phyloP scores from a whole-genome alignment of 1,139 yeast genomes.

The Pichiaceae sp. region DNA sequence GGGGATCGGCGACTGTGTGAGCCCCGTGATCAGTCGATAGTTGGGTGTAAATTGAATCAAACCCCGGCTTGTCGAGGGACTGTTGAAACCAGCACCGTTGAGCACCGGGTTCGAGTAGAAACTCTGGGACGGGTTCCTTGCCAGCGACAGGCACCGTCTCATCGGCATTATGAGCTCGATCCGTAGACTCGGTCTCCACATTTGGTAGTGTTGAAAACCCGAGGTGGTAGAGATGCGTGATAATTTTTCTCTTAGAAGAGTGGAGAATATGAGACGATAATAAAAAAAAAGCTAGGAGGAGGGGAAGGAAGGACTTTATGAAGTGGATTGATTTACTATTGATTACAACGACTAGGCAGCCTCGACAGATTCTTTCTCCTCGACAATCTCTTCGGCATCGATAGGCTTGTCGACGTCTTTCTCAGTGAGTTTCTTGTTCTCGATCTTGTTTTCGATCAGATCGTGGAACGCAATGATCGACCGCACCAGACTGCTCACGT shows the following conservation, averaged over 20 bases:
- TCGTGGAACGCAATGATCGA: slow-evolving; percentile 96
- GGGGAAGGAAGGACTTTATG: not conserved
- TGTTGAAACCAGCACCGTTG: slow-evolving; percentile 3
- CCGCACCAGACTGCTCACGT: slow-evolving; percentile 81
- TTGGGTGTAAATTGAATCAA: slow-evolving; percentile 18
- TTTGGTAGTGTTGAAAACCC: too few species aligned
- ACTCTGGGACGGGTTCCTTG: slow-evolving; percentile 1
- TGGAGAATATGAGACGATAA: too few species aligned
- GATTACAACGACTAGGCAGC: not conserved
- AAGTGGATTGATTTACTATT: not conserved
- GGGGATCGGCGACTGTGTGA: slow-evolving; percentile 6
- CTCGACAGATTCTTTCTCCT: slow-evolving; percentile 8
- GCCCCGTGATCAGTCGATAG: slow-evolving; percentile 8
- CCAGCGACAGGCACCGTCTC: not conserved
- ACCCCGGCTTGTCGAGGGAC: not conserved
- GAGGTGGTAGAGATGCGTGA: too few species aligned
- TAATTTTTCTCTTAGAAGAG: too few species aligned
- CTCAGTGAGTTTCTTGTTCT: slow-evolving; percentile 54
- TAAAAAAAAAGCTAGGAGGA: too few species aligned
- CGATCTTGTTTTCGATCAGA: slow-evolving; percentile 89
- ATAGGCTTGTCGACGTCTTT: slow-evolving; percentile 18
- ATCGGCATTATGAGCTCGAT: too few species aligned
- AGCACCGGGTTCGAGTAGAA: slow-evolving; percentile 17
- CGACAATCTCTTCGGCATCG: slow-evolving; percentile 31
- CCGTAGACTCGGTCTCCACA: too few species aligned